Evolutionary conservation across 352 stramenopile species (phyloP).

Genomic region (Pythium sukuiense): DNA sequence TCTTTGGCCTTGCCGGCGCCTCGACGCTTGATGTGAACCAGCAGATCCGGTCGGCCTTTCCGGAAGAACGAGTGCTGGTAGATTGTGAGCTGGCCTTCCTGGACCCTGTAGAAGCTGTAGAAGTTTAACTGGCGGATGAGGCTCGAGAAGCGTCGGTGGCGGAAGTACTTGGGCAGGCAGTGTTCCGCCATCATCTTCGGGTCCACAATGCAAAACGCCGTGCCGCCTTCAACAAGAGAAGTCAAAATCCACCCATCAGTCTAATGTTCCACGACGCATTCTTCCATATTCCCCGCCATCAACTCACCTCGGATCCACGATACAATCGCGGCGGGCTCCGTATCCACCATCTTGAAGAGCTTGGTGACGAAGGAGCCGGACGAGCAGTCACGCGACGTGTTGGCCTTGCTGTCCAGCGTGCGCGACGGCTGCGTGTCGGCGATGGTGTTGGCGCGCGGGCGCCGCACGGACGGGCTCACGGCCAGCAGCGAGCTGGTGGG

Average conservation of each 20-base stretch:
- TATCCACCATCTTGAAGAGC: slow-evolving; percentile 84
- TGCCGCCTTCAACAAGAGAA: slow-evolving; percentile 49
- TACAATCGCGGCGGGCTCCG: slow-evolving; percentile 76
- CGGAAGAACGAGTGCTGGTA: slow-evolving; percentile 88
- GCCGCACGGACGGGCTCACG: slow-evolving; percentile 9
- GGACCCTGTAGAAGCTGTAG: slow-evolving; percentile 91
- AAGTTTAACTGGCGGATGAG: slow-evolving; percentile 92
- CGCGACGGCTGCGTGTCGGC: slow-evolving; percentile 21
- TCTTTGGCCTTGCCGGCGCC: slow-evolving; percentile 84
- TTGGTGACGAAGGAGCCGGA: slow-evolving; percentile 87
- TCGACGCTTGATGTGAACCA: slow-evolving; percentile 85
- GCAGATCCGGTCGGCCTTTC: slow-evolving; percentile 73
- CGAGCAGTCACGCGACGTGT: slow-evolving; percentile 22
- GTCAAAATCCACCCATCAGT: not conserved
- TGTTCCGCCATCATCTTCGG: slow-evolving; percentile 87
- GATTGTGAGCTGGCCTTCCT: slow-evolving; percentile 82
- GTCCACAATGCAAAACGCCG: slow-evolving; percentile 91
- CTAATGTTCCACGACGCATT: not conserved
- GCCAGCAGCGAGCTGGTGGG: slow-evolving; percentile 1
- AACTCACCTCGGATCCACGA: slow-evolving; percentile 61
- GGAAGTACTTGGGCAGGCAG: slow-evolving; percentile 90
- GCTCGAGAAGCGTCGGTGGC: slow-evolving; percentile 86
- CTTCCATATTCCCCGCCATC: not conserved
- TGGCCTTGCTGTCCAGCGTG: slow-evolving; percentile 21
- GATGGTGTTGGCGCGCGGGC: slow-evolving; percentile 28